phyloP scores from a whole-genome alignment of 2,329 filamentous ascomycete genomes.

The Cryphonectria parasitica region DNA sequence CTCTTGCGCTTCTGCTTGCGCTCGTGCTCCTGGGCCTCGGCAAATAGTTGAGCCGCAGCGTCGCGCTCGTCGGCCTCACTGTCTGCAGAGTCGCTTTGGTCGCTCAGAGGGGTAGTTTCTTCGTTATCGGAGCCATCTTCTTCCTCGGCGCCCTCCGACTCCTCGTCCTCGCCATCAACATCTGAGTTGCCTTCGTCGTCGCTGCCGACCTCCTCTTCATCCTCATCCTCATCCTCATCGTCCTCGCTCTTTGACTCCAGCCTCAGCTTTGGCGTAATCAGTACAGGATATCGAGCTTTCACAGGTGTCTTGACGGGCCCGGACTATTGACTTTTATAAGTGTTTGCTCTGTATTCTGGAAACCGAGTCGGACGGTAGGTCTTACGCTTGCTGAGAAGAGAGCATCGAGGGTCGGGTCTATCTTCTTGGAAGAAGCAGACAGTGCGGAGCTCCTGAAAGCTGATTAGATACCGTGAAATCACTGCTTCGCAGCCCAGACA shows the following conservation, averaged over 20 bases:
- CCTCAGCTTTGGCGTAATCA: conserved; percentile 38
- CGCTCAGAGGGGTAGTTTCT: conserved; percentile 43
- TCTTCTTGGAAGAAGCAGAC: conserved; percentile 53
- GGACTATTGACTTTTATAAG: conserved; percentile 41
- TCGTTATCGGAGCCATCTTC: conserved; percentile 45
- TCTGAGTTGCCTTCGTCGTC: conserved; percentile 34
- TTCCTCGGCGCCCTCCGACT: conserved; percentile 47
- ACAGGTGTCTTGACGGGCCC: conserved; percentile 54
- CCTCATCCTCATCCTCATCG: conserved; percentile 33
- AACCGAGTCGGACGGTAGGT: conserved; percentile 30
- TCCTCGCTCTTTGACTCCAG: conserved; percentile 32
- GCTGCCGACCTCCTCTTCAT: conserved; percentile 31
- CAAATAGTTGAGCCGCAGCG: conserved; percentile 39
- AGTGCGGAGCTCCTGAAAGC: conserved; percentile 44
- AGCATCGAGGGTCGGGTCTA: conserved; percentile 71
- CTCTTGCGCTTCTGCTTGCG: conserved; percentile 67
- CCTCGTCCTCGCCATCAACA: conserved; percentile 33
- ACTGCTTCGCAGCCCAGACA: too few species aligned
- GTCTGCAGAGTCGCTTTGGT: conserved; percentile 34
- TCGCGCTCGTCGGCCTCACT: conserved; percentile 39
- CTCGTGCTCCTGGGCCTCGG: conserved; percentile 45
- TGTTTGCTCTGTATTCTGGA: not conserved
- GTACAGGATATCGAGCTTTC: conserved; percentile 49
- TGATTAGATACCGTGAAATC: conserved; percentile 9
- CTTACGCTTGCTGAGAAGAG: conserved; percentile 76